Conservation (phyloP, 345 rosid genomes). For the Euclidium syriacum region DNA sequence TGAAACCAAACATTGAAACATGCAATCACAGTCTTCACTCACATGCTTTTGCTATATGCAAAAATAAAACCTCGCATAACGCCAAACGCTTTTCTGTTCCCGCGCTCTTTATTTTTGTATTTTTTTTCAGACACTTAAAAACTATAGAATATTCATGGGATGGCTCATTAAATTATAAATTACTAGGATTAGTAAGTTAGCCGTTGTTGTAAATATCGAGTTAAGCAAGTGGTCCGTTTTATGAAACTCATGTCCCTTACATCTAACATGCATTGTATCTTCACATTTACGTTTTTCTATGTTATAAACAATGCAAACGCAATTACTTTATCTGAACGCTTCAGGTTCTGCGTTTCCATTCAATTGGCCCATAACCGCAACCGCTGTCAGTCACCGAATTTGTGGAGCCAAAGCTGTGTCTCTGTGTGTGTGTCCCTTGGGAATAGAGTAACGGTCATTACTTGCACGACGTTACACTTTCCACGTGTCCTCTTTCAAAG, state of each 20-base stretch:
- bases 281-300: background rate
- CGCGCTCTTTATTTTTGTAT: background rate
- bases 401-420: too few species aligned
- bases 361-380: background rate
- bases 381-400: background rate
- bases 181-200: conserved; percentile 18
- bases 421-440: background rate
- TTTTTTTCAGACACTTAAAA: too few species aligned
- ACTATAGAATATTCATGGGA: background rate
- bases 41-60: too few species aligned
- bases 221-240: background rate
- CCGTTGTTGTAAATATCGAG: conserved; percentile 28
- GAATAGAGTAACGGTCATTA: conserved; percentile 7
- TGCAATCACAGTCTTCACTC: conserved; percentile 12
- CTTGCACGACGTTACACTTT: background rate
- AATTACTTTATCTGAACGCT: background rate
- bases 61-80: too few species aligned
- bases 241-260: conserved; percentile 20
- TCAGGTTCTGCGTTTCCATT: too few species aligned
- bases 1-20: conserved; percentile 12
- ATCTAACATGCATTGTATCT: background rate
- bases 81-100: background rate
- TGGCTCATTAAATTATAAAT: background rate
- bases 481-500: background rate
- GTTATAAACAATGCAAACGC: background rate